phyloP scores from a whole-genome alignment of 2,329 filamentous ascomycete genomes.

The Aspergillus carbonarius region DNA sequence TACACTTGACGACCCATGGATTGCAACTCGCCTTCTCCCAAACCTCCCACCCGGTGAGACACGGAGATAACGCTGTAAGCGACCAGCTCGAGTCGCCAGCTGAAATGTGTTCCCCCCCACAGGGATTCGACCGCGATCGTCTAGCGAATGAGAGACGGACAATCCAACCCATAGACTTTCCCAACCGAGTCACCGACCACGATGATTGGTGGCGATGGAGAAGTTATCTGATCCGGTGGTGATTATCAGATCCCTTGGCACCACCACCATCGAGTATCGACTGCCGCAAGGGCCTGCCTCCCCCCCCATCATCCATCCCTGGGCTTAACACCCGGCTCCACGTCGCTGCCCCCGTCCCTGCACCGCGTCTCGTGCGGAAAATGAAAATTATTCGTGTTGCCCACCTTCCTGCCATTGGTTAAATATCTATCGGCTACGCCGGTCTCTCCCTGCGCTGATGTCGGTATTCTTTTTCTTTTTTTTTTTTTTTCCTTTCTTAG shows the following conservation, averaged over 20 bases:
- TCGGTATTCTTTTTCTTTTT: too few relatives aligned
- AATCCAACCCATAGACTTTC: neutral
- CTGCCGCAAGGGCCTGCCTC: too few relatives aligned
- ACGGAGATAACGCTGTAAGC: too few relatives aligned
- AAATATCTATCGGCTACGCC: neutral
- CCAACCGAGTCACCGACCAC: neutral
- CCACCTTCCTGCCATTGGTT: neutral
- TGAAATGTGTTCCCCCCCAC: neutral
- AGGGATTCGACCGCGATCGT: neutral
- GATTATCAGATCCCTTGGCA: neutral
- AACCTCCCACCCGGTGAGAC: too few relatives aligned
- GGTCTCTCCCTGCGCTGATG: neutral
- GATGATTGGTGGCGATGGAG: neutral
- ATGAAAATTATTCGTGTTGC: neutral
- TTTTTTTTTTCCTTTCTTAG: too few relatives aligned
- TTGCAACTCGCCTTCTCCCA: too few relatives aligned
- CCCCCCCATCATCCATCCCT: neutral
- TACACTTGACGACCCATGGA: too few relatives aligned
- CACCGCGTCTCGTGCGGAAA: neutral
- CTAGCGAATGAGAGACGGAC: neutral
- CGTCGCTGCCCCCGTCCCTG: too few relatives aligned
- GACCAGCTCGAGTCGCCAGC: neutral
- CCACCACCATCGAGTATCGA: too few relatives aligned
- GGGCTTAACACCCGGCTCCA: too few relatives aligned
- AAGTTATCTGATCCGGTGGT: neutral